Conservation (phyloP, 352 stramenopile genomes). For the Ophiocytium majus region DNA sequence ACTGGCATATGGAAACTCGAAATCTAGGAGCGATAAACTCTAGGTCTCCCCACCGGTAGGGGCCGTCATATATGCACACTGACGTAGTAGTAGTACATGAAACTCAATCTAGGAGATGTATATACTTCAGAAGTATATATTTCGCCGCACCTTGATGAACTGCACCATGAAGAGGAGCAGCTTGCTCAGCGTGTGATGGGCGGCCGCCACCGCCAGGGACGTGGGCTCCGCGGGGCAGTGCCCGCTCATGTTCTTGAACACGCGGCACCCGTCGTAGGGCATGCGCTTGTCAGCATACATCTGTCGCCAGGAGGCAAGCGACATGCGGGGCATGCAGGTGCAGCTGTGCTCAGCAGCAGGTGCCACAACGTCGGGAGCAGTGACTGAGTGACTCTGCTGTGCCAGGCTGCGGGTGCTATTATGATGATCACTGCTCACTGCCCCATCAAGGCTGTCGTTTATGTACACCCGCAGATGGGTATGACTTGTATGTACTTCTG, state of each 20-base stretch:
- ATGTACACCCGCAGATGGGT: too few species aligned
- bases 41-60: too few species aligned
- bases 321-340: background rate
- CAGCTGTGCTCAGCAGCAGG: background rate
- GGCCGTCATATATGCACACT: too few species aligned
- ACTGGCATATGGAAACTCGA: too few species aligned
- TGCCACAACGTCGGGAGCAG: background rate
- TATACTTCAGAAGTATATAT: too few species aligned
- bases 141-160: constrained; percentile 23
- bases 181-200: constrained; percentile 52
- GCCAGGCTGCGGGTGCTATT: background rate
- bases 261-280: constrained; percentile 24
- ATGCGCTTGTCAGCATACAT: constrained; percentile 30
- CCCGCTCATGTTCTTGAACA: constrained; percentile 52
- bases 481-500: too few species aligned
- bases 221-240: constrained; percentile 50
- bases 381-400: background rate
- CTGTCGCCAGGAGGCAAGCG: background rate
- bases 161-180: constrained; percentile 45
- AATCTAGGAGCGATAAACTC: too few species aligned
- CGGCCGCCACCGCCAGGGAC: constrained; percentile 48
- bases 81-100: too few species aligned
- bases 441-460: background rate
- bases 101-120: too few species aligned
- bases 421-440: background rate